These are phyloP conservation scores for Amanita phalloides DNA, from an alignment of 768 basidiomycete species.

Conservation along the genomic window DNA sequence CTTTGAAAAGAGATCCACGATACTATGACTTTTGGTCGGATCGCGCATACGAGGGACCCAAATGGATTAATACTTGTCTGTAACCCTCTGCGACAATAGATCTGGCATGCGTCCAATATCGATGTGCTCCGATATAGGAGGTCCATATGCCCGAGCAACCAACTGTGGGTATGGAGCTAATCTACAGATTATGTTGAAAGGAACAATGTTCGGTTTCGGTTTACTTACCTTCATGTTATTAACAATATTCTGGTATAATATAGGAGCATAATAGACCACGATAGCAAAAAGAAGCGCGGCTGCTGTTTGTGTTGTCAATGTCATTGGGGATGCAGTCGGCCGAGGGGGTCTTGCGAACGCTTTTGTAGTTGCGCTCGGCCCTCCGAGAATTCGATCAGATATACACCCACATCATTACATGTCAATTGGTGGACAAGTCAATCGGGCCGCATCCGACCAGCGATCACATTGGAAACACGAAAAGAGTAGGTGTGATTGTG, in stretches of 20 bases:
- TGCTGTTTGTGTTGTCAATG: background rate
- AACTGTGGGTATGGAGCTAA: background rate
- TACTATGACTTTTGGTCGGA: constrained; percentile 9
- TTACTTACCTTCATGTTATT: background rate
- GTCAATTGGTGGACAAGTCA: too few relatives aligned
- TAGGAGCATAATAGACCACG: background rate
- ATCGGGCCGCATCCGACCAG: too few relatives aligned
- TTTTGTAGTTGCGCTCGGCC: too few relatives aligned
- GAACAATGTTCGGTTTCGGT: background rate
- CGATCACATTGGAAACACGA: too few relatives aligned
- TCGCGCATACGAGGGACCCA: background rate
- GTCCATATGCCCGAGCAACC: constrained; percentile 8
- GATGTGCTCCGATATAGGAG: constrained; percentile 15
- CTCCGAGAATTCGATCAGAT: too few relatives aligned
- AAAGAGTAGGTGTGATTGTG: too few relatives aligned
- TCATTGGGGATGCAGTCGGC: too few relatives aligned
- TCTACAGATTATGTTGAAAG: background rate
- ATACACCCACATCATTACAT: too few relatives aligned
- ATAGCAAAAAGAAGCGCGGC: background rate
- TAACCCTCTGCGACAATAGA: constrained; percentile 22
- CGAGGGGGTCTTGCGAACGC: too few relatives aligned
- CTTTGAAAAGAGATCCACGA: constrained; percentile 25
- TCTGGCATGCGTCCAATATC: constrained; percentile 14
- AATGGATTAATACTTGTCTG: constrained; percentile 14
- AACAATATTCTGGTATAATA: background rate